A percentile compares a stretch with the other conserved stretches of the same genome.
These are phyloP conservation scores for Anethum foeniculum DNA, from an alignment of 140 eudicot genomes.

Conservation along the genomic window DNA sequence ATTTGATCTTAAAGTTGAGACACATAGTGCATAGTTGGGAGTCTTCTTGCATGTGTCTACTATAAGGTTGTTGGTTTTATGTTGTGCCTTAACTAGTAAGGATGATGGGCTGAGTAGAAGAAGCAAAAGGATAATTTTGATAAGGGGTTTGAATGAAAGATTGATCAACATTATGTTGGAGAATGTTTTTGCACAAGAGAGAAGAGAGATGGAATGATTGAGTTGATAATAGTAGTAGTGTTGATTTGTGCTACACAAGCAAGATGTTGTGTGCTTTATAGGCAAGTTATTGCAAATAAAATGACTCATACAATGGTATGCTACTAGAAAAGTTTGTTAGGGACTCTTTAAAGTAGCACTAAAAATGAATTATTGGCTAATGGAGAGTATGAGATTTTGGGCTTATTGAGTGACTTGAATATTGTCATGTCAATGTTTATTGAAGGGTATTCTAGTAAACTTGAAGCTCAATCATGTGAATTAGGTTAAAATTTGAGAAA, in stretches of 20 bases:
- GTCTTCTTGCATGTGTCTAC: constrained; percentile 52
- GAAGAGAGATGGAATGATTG: background rate
- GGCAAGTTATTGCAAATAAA: background rate
- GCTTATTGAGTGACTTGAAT: background rate
- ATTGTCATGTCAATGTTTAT: background rate
- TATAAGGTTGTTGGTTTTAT: constrained; percentile 19
- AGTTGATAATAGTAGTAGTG: background rate
- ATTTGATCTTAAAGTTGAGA: constrained; percentile 41
- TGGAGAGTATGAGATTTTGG: background rate
- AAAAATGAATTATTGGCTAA: constrained; percentile 1
- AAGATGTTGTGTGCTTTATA: background rate
- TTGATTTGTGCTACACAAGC: background rate
- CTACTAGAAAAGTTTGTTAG: background rate
- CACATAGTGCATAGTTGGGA: constrained; percentile 50
- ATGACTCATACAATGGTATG: background rate
- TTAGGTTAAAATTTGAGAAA: background rate
- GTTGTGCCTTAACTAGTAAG: background rate
- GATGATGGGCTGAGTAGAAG: background rate
- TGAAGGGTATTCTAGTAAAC: background rate
- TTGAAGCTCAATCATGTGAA: background rate
- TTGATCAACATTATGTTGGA: background rate
- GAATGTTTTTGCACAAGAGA: background rate
- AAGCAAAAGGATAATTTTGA: background rate
- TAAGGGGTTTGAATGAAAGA: background rate
- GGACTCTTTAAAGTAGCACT: constrained; percentile 4